These are phyloP conservation scores for Penicillium fimorum DNA, from an alignment of 495 filamentous ascomycete genomes.

Conservation along the genomic window DNA sequence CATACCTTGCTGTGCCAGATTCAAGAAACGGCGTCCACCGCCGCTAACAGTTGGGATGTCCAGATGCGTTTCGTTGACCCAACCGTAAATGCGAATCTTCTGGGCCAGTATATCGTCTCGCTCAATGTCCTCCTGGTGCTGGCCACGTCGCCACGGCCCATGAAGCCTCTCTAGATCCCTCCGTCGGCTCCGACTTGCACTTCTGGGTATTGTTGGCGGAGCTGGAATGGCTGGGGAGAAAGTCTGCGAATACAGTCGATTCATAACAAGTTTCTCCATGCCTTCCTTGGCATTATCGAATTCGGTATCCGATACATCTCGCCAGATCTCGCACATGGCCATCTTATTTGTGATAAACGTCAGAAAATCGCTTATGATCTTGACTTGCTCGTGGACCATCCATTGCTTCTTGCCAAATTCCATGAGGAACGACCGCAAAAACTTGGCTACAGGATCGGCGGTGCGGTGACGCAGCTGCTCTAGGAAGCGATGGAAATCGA, in stretches of 20 bases:
- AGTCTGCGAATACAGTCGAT: slow-evolving; percentile 90
- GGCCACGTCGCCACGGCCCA: slow-evolving; percentile 81
- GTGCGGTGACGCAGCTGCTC: slow-evolving; percentile 94
- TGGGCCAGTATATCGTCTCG: slow-evolving; percentile 91
- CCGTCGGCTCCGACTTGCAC: slow-evolving; percentile 63
- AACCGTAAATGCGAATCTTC: slow-evolving; percentile 94
- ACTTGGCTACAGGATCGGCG: slow-evolving; percentile 93
- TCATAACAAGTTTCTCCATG: slow-evolving; percentile 99
- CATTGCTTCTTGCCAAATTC: slow-evolving; percentile 98
- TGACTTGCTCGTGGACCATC: slow-evolving; percentile 99
- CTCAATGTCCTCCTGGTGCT: slow-evolving; percentile 98
- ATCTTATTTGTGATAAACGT: slow-evolving; percentile 99
- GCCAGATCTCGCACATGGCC: slow-evolving; percentile 97
- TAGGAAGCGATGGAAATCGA: slow-evolving; percentile 97
- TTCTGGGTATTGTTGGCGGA: slow-evolving; percentile 65
- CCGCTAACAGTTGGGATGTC: slow-evolving; percentile 87
- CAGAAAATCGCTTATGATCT: slow-evolving; percentile 95
- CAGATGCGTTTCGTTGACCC: slow-evolving; percentile 90
- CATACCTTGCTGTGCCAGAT: slow-evolving; percentile 82
- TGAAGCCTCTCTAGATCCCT: slow-evolving; percentile 65
- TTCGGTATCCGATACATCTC: slow-evolving; percentile 90
- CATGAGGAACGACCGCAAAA: slow-evolving; percentile 86
- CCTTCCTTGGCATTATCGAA: slow-evolving; percentile 98
- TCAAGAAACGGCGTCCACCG: slow-evolving; percentile 81
- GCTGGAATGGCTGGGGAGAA: slow-evolving; percentile 91